A percentile compares a stretch with the other conserved stretches of the same genome.
Evolutionary conservation across 257 asterid genomes (phyloP).

Genomic region (Petunia axillaris): DNA sequence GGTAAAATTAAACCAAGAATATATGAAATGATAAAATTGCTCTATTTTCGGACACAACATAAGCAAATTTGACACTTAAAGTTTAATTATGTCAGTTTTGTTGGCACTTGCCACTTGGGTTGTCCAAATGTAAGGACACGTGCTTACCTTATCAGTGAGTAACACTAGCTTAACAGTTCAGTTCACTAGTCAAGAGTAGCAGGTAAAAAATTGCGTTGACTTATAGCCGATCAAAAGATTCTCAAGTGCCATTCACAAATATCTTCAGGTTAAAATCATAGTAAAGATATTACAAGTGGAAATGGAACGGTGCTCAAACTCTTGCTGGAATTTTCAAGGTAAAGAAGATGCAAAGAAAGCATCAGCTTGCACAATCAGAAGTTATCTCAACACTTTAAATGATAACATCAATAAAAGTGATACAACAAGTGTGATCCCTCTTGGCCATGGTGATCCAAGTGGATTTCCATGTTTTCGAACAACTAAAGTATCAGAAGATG

Average conservation of each 20-base stretch:
- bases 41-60: too few relatives aligned
- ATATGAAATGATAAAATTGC: too few relatives aligned
- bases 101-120: not conserved
- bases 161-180: not conserved
- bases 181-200: not conserved
- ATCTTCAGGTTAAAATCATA: too few relatives aligned
- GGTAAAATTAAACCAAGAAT: too few relatives aligned
- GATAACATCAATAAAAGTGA: constrained; percentile 40
- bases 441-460: constrained; percentile 73
- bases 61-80: too few relatives aligned
- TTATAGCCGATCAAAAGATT: not conserved
- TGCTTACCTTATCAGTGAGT: not conserved
- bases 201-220: not conserved
- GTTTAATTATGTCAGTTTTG: not conserved
- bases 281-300: too few relatives aligned
- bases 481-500: constrained; percentile 46
- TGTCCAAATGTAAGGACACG: not conserved
- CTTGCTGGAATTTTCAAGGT: constrained; percentile 37
- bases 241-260: too few relatives aligned
- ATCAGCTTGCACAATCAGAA: constrained; percentile 35
- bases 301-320: constrained; percentile 19
- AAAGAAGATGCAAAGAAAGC: constrained; percentile 35
- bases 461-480: constrained; percentile 59
- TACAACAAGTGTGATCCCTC: constrained; percentile 50
- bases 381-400: constrained; percentile 7